Conservation (phyloP, 768 basidiomycete genomes). For the Neoboletus subvelutipes region DNA sequence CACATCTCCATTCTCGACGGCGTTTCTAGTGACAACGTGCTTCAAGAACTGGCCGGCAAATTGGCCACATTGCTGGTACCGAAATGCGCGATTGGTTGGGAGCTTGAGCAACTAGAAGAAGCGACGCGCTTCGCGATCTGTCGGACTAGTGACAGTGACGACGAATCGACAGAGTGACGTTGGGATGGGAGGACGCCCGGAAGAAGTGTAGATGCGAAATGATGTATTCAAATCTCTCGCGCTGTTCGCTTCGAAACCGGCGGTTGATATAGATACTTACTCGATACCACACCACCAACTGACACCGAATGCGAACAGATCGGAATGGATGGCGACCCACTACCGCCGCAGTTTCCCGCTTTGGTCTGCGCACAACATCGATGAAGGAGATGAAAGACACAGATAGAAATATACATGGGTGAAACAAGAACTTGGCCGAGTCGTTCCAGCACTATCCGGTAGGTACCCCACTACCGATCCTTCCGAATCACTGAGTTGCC, state of each 20-base stretch:
- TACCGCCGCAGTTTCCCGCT: not conserved
- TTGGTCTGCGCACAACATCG: not conserved
- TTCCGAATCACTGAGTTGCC: not conserved
- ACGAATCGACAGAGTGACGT: conserved; percentile 46
- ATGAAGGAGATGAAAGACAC: not conserved
- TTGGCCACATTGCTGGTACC: conserved; percentile 43
- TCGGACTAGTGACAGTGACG: conserved; percentile 65
- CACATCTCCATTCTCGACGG: conserved; percentile 2
- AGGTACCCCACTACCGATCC: not conserved
- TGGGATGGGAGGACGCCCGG: conserved; percentile 16
- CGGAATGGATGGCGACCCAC: conserved; percentile 1
- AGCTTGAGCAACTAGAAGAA: conserved; percentile 64
- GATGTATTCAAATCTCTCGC: not conserved
- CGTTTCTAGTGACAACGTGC: conserved; percentile 52
- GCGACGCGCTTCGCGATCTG: conserved; percentile 42
- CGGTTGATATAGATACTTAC: no score
- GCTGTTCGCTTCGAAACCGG: conserved; percentile 4
- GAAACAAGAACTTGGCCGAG: not conserved
- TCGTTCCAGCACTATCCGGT: not conserved
- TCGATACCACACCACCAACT: not conserved
- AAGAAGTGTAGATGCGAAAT: conserved; percentile 4
- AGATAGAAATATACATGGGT: not conserved
- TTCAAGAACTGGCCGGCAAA: conserved; percentile 45
- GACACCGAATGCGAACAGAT: conserved; percentile 2
- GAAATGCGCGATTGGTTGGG: conserved; percentile 67